Conservation (phyloP, 352 stramenopile genomes). For the Phytophthora fragariaefolia region DNA sequence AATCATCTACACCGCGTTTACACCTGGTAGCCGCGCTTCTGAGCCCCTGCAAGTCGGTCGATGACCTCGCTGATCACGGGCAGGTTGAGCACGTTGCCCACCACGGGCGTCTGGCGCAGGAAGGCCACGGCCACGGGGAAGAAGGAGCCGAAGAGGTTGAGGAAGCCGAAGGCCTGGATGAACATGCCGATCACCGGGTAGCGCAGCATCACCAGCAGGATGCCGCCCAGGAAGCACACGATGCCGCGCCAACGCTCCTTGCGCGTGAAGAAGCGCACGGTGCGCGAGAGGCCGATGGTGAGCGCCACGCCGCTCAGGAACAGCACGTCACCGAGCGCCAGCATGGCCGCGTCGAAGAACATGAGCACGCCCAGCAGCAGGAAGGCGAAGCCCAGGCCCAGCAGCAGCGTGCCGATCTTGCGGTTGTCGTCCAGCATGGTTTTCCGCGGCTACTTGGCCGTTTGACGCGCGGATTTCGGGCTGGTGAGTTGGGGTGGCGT, state of each 20-base stretch:
- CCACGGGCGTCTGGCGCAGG: slow-evolving; percentile 92
- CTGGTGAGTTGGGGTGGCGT: not conserved
- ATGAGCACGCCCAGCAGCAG: slow-evolving; percentile 94
- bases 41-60: slow-evolving; percentile 81
- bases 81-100: slow-evolving; percentile 89
- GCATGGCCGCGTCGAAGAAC: slow-evolving; percentile 94
- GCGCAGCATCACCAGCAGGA: slow-evolving; percentile 93
- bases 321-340: slow-evolving; percentile 94
- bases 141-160: slow-evolving; percentile 97
- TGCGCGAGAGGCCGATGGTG: slow-evolving; percentile 94
- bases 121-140: slow-evolving; percentile 95
- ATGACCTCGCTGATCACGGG: slow-evolving; percentile 85
- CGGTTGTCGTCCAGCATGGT: slow-evolving; percentile 93
- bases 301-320: slow-evolving; percentile 94
- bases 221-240: slow-evolving; percentile 94
- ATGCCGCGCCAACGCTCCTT: slow-evolving; percentile 94
- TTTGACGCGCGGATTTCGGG: not conserved
- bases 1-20: slow-evolving; percentile 34
- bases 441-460: not conserved
- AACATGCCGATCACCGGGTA: slow-evolving; percentile 95
- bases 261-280: slow-evolving; percentile 94
- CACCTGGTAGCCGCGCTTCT: slow-evolving; percentile 89
- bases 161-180: slow-evolving; percentile 93
- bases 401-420: slow-evolving; percentile 95
- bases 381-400: slow-evolving; percentile 93